These are phyloP conservation scores for Epichloe baconii DNA, from an alignment of 2,329 filamentous ascomycete species.

Conservation along the genomic window DNA sequence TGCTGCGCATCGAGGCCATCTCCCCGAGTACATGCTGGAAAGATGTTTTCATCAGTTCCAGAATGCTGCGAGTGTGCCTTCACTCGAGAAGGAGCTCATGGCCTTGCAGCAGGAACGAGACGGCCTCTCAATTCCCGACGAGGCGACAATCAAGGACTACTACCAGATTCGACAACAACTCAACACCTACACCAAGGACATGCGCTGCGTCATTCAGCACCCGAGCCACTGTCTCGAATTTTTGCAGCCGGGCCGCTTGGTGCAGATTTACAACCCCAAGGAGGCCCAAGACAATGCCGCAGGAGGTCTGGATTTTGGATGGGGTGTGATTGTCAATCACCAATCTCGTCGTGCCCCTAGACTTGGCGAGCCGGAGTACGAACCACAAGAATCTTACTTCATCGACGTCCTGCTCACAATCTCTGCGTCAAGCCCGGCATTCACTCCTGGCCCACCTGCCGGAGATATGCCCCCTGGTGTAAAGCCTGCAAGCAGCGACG, in stretches of 20 bases:
- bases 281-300: slow-evolving; percentile 27
- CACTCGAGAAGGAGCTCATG: slow-evolving; percentile 70
- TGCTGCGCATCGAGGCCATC: slow-evolving; percentile 96
- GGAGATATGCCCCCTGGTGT: slow-evolving; percentile 50
- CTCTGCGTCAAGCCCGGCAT: slow-evolving; percentile 35
- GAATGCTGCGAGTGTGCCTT: slow-evolving; percentile 76
- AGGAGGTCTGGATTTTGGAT: slow-evolving; percentile 61
- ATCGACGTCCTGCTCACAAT: slow-evolving; percentile 67
- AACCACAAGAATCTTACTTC: slow-evolving; percentile 65
- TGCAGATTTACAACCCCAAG: slow-evolving; percentile 66
- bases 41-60: slow-evolving; percentile 98
- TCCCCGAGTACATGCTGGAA: slow-evolving; percentile 98
- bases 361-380: slow-evolving; percentile 52
- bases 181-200: slow-evolving; percentile 71
- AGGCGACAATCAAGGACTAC: slow-evolving; percentile 83
- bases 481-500: slow-evolving; percentile 17
- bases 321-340: slow-evolving; percentile 78
- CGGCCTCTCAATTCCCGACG: slow-evolving; percentile 67
- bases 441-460: slow-evolving; percentile 22
- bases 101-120: slow-evolving; percentile 64
- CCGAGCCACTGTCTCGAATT: slow-evolving; percentile 77
- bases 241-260: slow-evolving; percentile 73
- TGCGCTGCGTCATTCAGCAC: slow-evolving; percentile 83
- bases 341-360: slow-evolving; percentile 52
- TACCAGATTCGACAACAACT: slow-evolving; percentile 81